Evolutionary conservation across 2,329 filamentous ascomycete genomes (phyloP), one percentile per base, ranked within the genome.

Genomic region (Pseudogymnoascus sp.): DNA sequence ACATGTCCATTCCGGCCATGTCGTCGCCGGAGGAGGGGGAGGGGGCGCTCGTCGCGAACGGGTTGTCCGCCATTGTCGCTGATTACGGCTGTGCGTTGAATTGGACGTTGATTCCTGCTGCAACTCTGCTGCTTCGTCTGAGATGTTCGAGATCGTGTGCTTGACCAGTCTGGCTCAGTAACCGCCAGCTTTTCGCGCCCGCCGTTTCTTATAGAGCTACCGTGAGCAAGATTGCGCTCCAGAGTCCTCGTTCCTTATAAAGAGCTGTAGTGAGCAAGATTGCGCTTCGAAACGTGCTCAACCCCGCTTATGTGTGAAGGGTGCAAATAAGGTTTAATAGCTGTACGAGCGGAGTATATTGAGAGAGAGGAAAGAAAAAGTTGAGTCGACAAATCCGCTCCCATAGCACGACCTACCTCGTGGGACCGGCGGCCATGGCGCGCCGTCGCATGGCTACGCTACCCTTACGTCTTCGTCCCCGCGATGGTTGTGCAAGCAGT

Each of bases 251-350:
- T 25, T 25, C 22, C 5, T 25, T 4, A 25, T 25, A 25, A 25
- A 25, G 5, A 25, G 22, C 47, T 14, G 9, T 14, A 6, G n/a
- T 54, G 47, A 54, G 47, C 47, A 54, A 33, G 47, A 54, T 54
- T 54, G 47, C 47, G 47, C 47, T 54, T 22, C 47, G 33, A 54
- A 54, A 54, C 28, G 47, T 54, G 47, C 47, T 54, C 47, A 54
- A 54, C 28, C 28, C n/a, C 28, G 47, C 28, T 54, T 54, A 54
- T 14, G 47, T 35, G 25, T 7, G 47, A 20, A 20, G 47, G 28
- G 39, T 33, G n/a, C n/a, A 20, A 14, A 16, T 11, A 37, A 18
- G 43, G 25, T 9, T 22, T 58, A 25, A 37, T 38, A 58, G 25
- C 12, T n/a, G 22, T 38, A 37, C 25, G 57, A 16, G 33, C 35